phyloP scores from a whole-genome alignment of 2,329 filamentous ascomycete species.

The Ceratocystis eucalypticola region DNA sequence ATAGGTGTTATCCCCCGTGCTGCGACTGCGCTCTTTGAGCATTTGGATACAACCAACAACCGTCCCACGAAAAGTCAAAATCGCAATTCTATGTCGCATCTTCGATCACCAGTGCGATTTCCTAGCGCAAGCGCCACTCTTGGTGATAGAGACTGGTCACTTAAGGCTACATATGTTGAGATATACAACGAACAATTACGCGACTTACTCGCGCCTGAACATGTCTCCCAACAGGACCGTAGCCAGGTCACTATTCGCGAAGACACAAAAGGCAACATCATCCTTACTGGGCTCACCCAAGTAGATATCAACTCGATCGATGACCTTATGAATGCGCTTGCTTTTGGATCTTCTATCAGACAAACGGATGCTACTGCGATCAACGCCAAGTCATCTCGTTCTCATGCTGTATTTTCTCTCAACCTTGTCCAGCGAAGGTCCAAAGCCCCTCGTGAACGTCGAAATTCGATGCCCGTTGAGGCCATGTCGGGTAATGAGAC shows the following conservation, averaged over 20 bases:
- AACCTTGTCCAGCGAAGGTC: conserved; percentile 79
- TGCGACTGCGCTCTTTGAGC: conserved; percentile 75
- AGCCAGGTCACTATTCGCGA: conserved; percentile 80
- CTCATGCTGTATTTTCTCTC: conserved; percentile 91
- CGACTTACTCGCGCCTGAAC: conserved; percentile 73
- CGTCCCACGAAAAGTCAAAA: conserved; percentile 34
- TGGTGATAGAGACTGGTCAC: conserved; percentile 67
- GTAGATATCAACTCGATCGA: conserved; percentile 83
- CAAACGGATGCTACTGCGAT: conserved; percentile 96
- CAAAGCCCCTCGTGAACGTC: conserved; percentile 56
- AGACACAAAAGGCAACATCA: conserved; percentile 85
- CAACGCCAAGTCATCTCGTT: conserved; percentile 94
- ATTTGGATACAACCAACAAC: conserved; percentile 51
- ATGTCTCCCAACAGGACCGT: conserved; percentile 55
- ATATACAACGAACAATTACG: conserved; percentile 96
- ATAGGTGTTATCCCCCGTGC: conserved; percentile 90
- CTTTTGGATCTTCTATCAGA: conserved; percentile 84
- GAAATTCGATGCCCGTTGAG: conserved; percentile 75
- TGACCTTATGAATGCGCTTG: conserved; percentile 76
- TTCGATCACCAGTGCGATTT: conserved; percentile 68
- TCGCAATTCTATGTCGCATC: conserved; percentile 59
- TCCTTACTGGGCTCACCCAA: conserved; percentile 80
- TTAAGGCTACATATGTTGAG: conserved; percentile 90
- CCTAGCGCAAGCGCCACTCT: conserved; percentile 37
- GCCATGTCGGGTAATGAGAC: conserved; percentile 55